These are phyloP conservation scores for Corrigiola litoralis DNA, from an alignment of 179 eudicot species.

Conservation along the genomic window DNA sequence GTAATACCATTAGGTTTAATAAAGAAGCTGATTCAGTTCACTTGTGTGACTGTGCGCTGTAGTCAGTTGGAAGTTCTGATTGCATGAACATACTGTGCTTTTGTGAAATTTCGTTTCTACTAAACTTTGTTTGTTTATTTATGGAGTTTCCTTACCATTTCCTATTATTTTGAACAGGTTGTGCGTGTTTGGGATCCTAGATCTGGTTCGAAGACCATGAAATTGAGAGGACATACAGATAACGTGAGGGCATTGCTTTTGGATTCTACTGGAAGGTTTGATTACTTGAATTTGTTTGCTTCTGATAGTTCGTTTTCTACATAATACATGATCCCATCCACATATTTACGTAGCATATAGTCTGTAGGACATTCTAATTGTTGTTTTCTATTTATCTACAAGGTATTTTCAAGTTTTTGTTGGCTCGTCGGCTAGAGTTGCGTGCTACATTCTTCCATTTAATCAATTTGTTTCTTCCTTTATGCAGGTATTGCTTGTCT, in stretches of 20 bases:
- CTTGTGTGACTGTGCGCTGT: background rate
- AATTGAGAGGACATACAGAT: conserved; percentile 96
- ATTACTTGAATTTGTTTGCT: background rate
- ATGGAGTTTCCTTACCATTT: background rate
- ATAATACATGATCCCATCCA: no score
- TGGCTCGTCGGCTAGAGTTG: no score
- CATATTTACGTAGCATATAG: no score
- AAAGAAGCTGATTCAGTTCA: background rate
- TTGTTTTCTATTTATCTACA: background rate
- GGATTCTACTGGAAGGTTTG: conserved; percentile 97
- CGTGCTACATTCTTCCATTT: no score
- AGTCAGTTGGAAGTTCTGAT: background rate
- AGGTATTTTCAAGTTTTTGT: background rate
- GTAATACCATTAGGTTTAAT: background rate
- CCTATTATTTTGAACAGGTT: conserved; percentile 45
- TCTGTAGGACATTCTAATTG: background rate
- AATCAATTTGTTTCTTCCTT: no score
- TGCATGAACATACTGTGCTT: background rate
- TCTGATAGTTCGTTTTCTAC: background rate
- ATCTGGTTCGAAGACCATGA: conserved; percentile 93
- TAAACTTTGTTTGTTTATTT: background rate
- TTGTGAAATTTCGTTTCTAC: background rate
- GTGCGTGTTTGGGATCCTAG: conserved; percentile 99
- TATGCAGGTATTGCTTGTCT: conserved; percentile 87
- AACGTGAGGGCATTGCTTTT: conserved; percentile 86